These are phyloP conservation scores for Phytophthora brassicae DNA, from an alignment of 352 stramenopile genomes.

Conservation along the genomic window DNA sequence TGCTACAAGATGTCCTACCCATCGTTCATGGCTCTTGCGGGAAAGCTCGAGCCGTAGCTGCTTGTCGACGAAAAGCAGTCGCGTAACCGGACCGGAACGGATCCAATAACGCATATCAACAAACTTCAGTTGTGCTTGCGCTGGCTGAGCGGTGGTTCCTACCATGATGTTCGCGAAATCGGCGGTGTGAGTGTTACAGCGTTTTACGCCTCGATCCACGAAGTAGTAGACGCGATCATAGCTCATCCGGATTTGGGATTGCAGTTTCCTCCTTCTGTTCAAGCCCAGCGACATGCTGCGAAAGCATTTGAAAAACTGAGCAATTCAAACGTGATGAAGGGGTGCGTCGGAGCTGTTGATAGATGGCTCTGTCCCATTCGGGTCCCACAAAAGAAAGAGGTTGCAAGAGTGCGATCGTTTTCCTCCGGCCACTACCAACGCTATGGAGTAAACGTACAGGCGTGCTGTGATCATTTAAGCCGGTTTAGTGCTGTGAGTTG, in stretches of 20 bases:
- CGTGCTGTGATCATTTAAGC: not conserved
- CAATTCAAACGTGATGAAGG: not conserved
- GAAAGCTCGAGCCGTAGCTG: not conserved
- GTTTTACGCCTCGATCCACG: conserved; percentile 8
- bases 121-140: conserved; percentile 4
- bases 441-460: not conserved
- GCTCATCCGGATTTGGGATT: conserved; percentile 1
- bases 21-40: not conserved
- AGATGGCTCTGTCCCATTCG: not conserved
- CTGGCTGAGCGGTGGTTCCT: not conserved
- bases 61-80: not conserved
- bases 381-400: not conserved
- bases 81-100: not conserved
- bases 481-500: not conserved
- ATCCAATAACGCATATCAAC: too few species aligned
- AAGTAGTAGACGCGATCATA: conserved; percentile 11
- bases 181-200: conserved; percentile 2
- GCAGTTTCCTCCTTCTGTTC: not conserved
- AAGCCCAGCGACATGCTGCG: conserved; percentile 2
- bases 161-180: conserved; percentile 2
- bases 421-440: not conserved
- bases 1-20: conserved; percentile 2
- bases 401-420: conserved; percentile 1
- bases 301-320: not conserved
- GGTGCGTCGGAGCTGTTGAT: not conserved